These are phyloP conservation scores for Dactylellina parvicollis DNA, from an alignment of 2,329 filamentous ascomycete genomes.

Conservation along the genomic window DNA sequence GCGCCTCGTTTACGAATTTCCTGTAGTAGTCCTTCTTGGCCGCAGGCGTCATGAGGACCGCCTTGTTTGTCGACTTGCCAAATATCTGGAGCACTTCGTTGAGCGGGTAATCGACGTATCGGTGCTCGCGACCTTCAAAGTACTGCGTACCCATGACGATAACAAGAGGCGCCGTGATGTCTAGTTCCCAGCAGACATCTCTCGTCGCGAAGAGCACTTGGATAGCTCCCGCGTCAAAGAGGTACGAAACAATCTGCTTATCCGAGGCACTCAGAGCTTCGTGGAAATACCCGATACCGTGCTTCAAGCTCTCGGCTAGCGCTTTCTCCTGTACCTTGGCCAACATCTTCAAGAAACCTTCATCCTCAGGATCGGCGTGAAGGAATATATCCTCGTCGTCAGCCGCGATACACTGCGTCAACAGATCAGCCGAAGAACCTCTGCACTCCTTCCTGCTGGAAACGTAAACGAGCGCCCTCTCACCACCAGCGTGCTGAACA, in stretches of 20 bases:
- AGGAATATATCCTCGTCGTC: slow-evolving; percentile 95
- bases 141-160: slow-evolving; percentile 98
- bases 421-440: slow-evolving; percentile 82
- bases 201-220: slow-evolving; percentile 84
- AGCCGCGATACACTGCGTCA: slow-evolving; percentile 86
- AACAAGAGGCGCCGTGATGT: slow-evolving; percentile 86
- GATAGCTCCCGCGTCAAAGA: slow-evolving; percentile 88
- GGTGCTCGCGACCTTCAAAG: slow-evolving; percentile 94
- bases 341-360: slow-evolving; percentile 75
- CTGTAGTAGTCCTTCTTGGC: slow-evolving; percentile 98
- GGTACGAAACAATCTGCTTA: slow-evolving; percentile 90
- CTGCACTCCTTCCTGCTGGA: slow-evolving; percentile 93
- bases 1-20: slow-evolving; percentile 95
- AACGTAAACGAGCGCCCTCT: slow-evolving; percentile 90
- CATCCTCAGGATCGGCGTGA: slow-evolving; percentile 81
- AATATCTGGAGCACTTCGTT: slow-evolving; percentile 98
- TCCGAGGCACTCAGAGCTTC: slow-evolving; percentile 89
- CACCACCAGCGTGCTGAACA: slow-evolving; percentile 84
- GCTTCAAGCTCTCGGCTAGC: slow-evolving; percentile 85
- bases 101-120: slow-evolving; percentile 95
- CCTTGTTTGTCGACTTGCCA: slow-evolving; percentile 87
- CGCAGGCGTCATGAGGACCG: slow-evolving; percentile 94
- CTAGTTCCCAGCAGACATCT: slow-evolving; percentile 95
- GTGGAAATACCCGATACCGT: slow-evolving; percentile 97
- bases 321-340: slow-evolving; percentile 85